Percentiles rank a stretch among this genome's conserved stretches.
These are phyloP conservation scores for Pseudonitzschia delicatissima DNA, from an alignment of 108 stramenopile genomes.

Conservation along the genomic window DNA sequence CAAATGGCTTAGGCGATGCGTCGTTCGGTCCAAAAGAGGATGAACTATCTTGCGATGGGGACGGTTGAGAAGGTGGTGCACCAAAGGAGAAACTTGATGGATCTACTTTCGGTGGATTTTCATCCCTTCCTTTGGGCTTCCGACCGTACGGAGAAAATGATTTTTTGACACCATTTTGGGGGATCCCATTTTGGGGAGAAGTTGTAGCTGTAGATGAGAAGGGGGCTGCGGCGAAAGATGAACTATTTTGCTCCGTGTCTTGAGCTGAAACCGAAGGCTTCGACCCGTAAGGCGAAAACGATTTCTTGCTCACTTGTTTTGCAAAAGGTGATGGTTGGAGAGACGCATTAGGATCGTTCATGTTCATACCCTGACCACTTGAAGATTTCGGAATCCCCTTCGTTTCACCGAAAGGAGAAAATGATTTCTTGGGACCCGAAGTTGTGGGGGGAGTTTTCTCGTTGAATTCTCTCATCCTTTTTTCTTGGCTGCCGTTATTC, in stretches of 20 bases:
- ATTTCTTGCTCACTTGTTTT: neutral
- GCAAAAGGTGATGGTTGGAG: neutral
- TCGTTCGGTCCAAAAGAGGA: neutral
- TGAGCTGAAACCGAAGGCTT: neutral
- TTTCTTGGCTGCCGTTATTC: neutral
- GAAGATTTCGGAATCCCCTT: too few relatives aligned
- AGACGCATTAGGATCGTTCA: neutral
- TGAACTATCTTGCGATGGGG: neutral
- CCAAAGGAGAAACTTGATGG: conserved; percentile 1
- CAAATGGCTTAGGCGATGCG: neutral
- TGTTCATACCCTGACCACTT: too few relatives aligned
- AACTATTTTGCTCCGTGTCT: neutral
- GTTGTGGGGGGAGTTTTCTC: neutral
- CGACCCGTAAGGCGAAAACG: neutral
- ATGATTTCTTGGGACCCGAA: neutral
- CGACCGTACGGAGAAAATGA: neutral
- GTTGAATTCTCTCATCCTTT: neutral
- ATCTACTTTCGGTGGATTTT: neutral
- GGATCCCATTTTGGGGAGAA: neutral
- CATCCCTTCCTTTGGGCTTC: neutral
- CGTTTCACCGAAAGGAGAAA: neutral
- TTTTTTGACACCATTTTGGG: neutral
- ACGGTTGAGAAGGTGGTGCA: neutral
- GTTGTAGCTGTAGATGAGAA: neutral
- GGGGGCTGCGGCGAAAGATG: neutral